Conservation (phyloP, 352 stramenopile species). For the Pythium monospermum region DNA sequence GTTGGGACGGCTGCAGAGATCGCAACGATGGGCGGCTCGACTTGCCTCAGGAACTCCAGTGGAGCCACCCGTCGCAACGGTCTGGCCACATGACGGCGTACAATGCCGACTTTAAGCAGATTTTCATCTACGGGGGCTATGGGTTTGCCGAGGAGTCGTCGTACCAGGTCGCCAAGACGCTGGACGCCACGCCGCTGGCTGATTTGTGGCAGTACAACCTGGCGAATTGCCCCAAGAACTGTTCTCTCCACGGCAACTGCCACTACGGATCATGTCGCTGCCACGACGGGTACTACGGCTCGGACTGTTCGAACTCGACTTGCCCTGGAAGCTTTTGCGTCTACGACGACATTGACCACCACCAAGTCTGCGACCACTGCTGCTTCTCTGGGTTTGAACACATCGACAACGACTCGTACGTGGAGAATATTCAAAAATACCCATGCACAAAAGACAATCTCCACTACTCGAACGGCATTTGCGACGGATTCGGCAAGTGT, state of each 20-base stretch:
- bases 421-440: slow-evolving; percentile 89
- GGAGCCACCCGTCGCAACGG: slow-evolving; percentile 80
- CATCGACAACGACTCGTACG: slow-evolving; percentile 84
- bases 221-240: slow-evolving; percentile 91
- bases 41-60: slow-evolving; percentile 67
- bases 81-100: slow-evolving; percentile 86
- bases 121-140: slow-evolving; percentile 89
- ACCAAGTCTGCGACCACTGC: slow-evolving; percentile 91
- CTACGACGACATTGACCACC: slow-evolving; percentile 83
- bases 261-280: slow-evolving; percentile 91
- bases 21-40: slow-evolving; percentile 61
- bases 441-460: slow-evolving; percentile 76
- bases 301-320: slow-evolving; percentile 93
- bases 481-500: slow-evolving; percentile 94
- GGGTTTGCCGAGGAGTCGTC: slow-evolving; percentile 68
- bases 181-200: slow-evolving; percentile 42
- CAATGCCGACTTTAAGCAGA: slow-evolving; percentile 44
- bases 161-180: slow-evolving; percentile 57
- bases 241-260: slow-evolving; percentile 89
- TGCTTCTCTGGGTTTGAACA: slow-evolving; percentile 89
- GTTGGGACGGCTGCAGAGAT: slow-evolving; percentile 95
- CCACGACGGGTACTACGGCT: slow-evolving; percentile 93
- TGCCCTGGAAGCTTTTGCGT: slow-evolving; percentile 93
- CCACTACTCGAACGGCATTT: slow-evolving; percentile 93
- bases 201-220: slow-evolving; percentile 92